Base-by-base conservation (phyloP, 2,329 filamentous ascomycete genomes). In the Orbilia javanica region DNA sequence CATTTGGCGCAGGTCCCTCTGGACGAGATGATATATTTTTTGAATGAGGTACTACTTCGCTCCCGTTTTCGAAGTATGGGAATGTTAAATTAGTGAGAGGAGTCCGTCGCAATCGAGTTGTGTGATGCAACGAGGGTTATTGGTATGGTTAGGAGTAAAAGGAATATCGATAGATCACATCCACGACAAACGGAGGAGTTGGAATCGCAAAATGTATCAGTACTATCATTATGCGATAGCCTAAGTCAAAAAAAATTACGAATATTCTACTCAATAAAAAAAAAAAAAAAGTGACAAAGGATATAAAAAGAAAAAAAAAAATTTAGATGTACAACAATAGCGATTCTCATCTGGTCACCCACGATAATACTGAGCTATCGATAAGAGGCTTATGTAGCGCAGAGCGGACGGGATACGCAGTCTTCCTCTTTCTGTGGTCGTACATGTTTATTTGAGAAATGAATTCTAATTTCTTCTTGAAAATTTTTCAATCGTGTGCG, bases 381-480 rank as follows among this genome's bases (percentile, higher is more conserved):
- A 76, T 76, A 70, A 46, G 57, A 76, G 57, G 76, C 70, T 70
- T 75, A 72, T 64, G 53, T 71, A 76, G 55, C 57, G 69, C 69
- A 63, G 57, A 63, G 57, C 57, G 57, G 20, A 63, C 57, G 57
- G 57, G 57, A 63, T 63, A 63, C 57, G 57, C 39, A 63, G 57
- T 18, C n/a, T 20, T 44, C 57, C 57, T 63, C 57, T 63, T 63
- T 63, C 57, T 63, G 36, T 63, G 57, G 57, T 63, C 36, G 57
- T 63, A 63, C 34, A 63, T 63, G 36, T 20, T n/a, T 57, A 11
- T 5, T 22, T 53, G 18, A 5, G 25, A 7, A 15, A 31, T 31
- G 50, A 18, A 6, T 22, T 31, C 50, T 5, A 13, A 8, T 5
- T 29, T 8, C 18, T 3, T 13, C 0, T 29, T 53, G 50, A 53